These are phyloP conservation scores for Elsinoe arachidis DNA, from an alignment of 2,329 filamentous ascomycete genomes.

Conservation along the genomic window DNA sequence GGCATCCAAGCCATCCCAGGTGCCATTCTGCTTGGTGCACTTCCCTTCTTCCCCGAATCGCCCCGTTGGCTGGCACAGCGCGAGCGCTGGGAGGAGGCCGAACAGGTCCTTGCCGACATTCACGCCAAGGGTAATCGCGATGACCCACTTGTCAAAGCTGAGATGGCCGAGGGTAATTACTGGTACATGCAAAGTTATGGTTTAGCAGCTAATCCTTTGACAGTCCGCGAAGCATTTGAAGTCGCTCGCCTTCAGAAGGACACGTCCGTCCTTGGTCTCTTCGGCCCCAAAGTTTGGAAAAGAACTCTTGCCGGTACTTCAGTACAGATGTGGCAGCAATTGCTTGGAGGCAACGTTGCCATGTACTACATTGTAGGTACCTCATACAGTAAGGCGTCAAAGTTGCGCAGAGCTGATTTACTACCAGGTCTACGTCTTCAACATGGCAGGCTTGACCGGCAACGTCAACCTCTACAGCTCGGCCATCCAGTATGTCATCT, in stretches of 20 bases:
- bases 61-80: constrained; percentile 42
- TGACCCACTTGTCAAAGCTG: constrained; percentile 39
- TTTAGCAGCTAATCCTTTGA: not conserved
- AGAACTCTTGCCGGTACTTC: constrained; percentile 47
- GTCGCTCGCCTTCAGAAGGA: constrained; percentile 33
- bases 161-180: constrained; percentile 18
- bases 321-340: constrained; percentile 50
- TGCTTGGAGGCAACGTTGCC: constrained; percentile 30
- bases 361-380: constrained; percentile 31
- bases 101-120: constrained; percentile 35
- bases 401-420: constrained; percentile 21
- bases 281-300: constrained; percentile 47
- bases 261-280: constrained; percentile 34
- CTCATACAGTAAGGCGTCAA: not conserved
- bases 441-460: constrained; percentile 48
- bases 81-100: constrained; percentile 38
- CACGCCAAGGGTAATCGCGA: constrained; percentile 36
- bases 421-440: constrained; percentile 52
- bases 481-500: constrained; percentile 35
- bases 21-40: constrained; percentile 34
- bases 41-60: constrained; percentile 39
- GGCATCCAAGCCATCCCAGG: constrained; percentile 41
- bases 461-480: constrained; percentile 38
- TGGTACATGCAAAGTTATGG: no score
- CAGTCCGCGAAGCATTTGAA: constrained; percentile 31